Evolutionary conservation across 176 grass and related monocot species (phyloP).

Genomic region (Panicum miliaceum): DNA sequence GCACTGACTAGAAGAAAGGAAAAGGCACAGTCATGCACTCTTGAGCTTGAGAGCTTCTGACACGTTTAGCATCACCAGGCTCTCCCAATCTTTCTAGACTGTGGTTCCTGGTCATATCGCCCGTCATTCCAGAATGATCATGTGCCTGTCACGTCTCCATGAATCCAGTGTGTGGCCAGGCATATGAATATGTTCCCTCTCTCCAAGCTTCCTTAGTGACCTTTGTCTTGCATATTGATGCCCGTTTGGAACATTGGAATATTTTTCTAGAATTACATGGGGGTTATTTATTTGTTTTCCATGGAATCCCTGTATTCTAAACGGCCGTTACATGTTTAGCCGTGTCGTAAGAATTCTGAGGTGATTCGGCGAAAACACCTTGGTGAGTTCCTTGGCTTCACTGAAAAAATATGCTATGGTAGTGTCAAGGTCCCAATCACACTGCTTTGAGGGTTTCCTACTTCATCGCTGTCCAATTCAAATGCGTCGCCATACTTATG

Average conservation of each 20-base stretch:
- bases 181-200: neutral
- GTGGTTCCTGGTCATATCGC: neutral
- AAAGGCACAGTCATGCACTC: neutral
- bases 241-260: neutral
- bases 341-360: neutral
- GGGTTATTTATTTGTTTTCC: neutral
- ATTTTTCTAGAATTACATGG: neutral
- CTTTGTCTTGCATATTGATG: neutral
- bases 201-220: neutral
- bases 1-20: neutral
- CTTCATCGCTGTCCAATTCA: neutral
- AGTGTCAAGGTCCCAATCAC: neutral
- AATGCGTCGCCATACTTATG: neutral
- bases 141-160: slow-evolving; percentile 15
- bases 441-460: neutral
- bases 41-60: neutral
- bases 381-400: neutral
- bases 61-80: slow-evolving; percentile 7
- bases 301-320: neutral
- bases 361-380: neutral
- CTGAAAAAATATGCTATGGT: neutral
- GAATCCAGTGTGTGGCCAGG: neutral
- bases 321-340: neutral
- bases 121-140: slow-evolving; percentile 22
- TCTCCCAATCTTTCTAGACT: neutral